Conservation (phyloP, 208 protist species). For the Entamoeba invadens region DNA sequence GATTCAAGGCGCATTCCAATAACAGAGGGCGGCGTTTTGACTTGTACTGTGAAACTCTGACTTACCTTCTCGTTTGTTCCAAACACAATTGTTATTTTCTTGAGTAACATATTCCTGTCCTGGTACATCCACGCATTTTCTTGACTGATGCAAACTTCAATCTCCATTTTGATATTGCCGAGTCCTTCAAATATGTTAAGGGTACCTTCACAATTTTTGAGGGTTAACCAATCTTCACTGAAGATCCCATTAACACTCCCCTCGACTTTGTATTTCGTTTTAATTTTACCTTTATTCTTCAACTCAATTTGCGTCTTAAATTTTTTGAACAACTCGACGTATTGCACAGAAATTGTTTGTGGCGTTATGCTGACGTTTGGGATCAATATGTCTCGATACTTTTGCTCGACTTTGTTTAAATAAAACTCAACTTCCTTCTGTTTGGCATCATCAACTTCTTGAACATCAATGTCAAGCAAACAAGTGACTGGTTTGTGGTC, state of each 20-base stretch:
- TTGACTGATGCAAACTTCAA: background rate
- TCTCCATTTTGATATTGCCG: background rate
- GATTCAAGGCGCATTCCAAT: background rate
- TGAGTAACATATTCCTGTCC: background rate
- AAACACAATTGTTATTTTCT: background rate
- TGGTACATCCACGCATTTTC: background rate
- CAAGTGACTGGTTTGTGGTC: constrained; percentile 33
- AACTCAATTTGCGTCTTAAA: background rate
- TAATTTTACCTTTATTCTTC: background rate
- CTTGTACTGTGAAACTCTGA: background rate
- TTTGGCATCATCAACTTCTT: background rate
- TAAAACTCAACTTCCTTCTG: background rate
- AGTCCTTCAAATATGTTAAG: background rate
- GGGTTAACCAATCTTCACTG: background rate
- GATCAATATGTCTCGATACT: background rate
- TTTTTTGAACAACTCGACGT: background rate
- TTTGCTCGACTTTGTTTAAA: background rate
- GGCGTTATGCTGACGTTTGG: background rate
- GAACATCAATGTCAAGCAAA: background rate
- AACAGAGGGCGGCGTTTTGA: background rate
- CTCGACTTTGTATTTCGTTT: background rate
- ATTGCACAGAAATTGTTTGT: background rate
- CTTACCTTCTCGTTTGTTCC: background rate
- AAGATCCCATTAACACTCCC: background rate
- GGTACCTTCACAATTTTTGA: background rate